These are phyloP conservation scores for Colletotrichum sp. DNA, from an alignment of 2,329 filamentous ascomycete species.

Conservation along the genomic window DNA sequence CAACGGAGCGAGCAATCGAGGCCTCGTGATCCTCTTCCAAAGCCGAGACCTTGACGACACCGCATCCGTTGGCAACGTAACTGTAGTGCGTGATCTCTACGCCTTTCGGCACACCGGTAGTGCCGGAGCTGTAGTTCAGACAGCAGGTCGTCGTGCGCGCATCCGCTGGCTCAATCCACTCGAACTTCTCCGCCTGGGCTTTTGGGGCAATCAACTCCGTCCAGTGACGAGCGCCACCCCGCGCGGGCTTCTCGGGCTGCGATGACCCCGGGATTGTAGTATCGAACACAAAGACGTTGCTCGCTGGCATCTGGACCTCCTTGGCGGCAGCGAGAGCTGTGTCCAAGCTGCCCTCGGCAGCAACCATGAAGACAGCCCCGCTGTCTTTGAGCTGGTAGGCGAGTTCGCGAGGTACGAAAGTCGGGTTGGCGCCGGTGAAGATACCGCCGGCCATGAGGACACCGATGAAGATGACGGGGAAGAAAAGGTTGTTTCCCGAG, in stretches of 20 bases:
- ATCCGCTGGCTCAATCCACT: conserved; percentile 64
- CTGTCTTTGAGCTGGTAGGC: conserved; percentile 78
- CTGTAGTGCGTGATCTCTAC: conserved; percentile 82
- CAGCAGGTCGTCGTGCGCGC: conserved; percentile 62
- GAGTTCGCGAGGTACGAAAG: conserved; percentile 71
- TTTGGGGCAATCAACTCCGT: conserved; percentile 60
- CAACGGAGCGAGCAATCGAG: conserved; percentile 40
- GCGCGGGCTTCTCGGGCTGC: conserved; percentile 16
- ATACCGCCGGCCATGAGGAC: conserved; percentile 79
- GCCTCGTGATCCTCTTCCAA: conserved; percentile 54
- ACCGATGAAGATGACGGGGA: conserved; percentile 73
- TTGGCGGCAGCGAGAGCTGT: conserved; percentile 71
- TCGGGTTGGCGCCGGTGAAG: conserved; percentile 78
- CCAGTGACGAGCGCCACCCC: conserved; percentile 64
- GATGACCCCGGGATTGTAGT: conserved; percentile 43
- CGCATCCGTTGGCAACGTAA: conserved; percentile 73
- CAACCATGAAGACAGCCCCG: conserved; percentile 70
- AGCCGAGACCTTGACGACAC: conserved; percentile 55
- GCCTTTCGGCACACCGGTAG: conserved; percentile 83
- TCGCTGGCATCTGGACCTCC: conserved; percentile 56
- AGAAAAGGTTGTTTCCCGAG: conserved; percentile 76
- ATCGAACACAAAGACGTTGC: conserved; percentile 71
- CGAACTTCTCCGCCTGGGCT: conserved; percentile 59
- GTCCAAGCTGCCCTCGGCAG: conserved; percentile 63
- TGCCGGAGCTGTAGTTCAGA: conserved; percentile 81